Evolutionary conservation across 1,139 yeast species (phyloP).

Genomic region (Eremothecium sinecaudum): DNA sequence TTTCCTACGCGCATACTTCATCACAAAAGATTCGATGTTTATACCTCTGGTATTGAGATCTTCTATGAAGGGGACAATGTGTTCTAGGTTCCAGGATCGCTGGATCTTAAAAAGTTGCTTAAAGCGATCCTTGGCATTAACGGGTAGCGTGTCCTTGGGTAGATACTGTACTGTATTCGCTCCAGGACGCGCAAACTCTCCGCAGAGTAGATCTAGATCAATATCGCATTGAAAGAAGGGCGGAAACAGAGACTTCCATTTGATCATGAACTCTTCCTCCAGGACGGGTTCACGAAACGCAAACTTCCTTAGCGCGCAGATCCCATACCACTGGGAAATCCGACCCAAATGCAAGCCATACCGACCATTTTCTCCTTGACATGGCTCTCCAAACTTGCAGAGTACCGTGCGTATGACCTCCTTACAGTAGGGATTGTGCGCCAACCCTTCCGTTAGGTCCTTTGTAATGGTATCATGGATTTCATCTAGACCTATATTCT

Average conservation of each 20-base stretch:
- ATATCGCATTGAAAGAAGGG: constrained; percentile 51
- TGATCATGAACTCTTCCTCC: constrained; percentile 45
- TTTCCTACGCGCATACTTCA: constrained; percentile 68
- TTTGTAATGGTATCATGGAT: constrained; percentile 22
- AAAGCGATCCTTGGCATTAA: constrained; percentile 47
- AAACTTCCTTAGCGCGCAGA: constrained; percentile 38
- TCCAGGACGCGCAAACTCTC: constrained; percentile 44
- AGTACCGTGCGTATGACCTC: constrained; percentile 41
- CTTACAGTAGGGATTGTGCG: constrained; percentile 21
- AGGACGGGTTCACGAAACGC: constrained; percentile 28
- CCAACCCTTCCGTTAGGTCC: constrained; percentile 24
- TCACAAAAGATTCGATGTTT: constrained; percentile 58
- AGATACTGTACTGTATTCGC: constrained; percentile 44
- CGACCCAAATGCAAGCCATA: constrained; percentile 35
- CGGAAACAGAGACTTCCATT: constrained; percentile 61
- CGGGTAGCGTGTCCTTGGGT: constrained; percentile 40
- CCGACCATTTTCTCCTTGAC: constrained; percentile 12
- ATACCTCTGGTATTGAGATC: constrained; percentile 47
- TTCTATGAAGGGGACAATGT: constrained; percentile 58
- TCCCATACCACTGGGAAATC: constrained; percentile 54
- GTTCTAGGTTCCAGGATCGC: constrained; percentile 60
- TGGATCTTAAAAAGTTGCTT: constrained; percentile 52
- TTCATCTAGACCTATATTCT: constrained; percentile 27
- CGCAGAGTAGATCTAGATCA: constrained; percentile 44
- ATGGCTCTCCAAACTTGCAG: constrained; percentile 35